Percentiles rank a stretch among this genome's conserved stretches.
Evolutionary conservation across 2,329 filamentous ascomycete species (phyloP).

Genomic region (Amauroascus verrucosus): DNA sequence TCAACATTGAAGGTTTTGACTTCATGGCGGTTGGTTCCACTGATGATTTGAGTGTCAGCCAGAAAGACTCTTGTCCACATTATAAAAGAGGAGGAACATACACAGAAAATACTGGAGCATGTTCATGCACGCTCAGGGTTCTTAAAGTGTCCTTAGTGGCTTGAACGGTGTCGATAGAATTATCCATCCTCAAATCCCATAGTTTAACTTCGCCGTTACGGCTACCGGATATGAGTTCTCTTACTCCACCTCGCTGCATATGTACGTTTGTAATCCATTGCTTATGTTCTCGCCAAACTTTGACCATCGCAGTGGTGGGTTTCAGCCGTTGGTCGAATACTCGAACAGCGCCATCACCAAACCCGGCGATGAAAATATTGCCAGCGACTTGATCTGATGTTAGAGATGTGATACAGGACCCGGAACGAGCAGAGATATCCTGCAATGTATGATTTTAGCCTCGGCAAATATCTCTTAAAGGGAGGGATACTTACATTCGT

Average conservation of each 20-base stretch:
- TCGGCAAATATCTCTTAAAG: background rate
- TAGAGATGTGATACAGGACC: slow-evolving; percentile 88
- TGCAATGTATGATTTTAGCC: slow-evolving; percentile 20
- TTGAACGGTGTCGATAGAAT: slow-evolving; percentile 60
- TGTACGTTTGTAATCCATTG: slow-evolving; percentile 96
- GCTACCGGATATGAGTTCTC: slow-evolving; percentile 82
- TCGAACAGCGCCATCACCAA: slow-evolving; percentile 86
- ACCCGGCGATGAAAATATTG: slow-evolving; percentile 90
- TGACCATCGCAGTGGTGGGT: slow-evolving; percentile 83
- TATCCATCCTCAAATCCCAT: slow-evolving; percentile 89
- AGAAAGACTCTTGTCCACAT: background rate
- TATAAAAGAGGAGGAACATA: slow-evolving; percentile 42
- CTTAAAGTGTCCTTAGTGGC: slow-evolving; percentile 68
- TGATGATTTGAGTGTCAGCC: slow-evolving; percentile 30
- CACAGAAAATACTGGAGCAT: slow-evolving; percentile 90
- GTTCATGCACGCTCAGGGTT: slow-evolving; percentile 86
- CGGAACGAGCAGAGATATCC: slow-evolving; percentile 89
- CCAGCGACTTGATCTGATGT: slow-evolving; percentile 97
- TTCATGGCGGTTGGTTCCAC: slow-evolving; percentile 75
- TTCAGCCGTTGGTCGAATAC: slow-evolving; percentile 84
- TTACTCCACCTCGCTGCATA: slow-evolving; percentile 87
- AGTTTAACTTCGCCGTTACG: slow-evolving; percentile 87
- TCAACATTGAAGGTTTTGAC: slow-evolving; percentile 91
- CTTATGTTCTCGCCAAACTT: slow-evolving; percentile 90
- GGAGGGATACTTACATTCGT: slow-evolving; percentile 47